Evolutionary conservation across 306 rosid genomes (phyloP).

Genomic region (Cucurbita maxima): DNA sequence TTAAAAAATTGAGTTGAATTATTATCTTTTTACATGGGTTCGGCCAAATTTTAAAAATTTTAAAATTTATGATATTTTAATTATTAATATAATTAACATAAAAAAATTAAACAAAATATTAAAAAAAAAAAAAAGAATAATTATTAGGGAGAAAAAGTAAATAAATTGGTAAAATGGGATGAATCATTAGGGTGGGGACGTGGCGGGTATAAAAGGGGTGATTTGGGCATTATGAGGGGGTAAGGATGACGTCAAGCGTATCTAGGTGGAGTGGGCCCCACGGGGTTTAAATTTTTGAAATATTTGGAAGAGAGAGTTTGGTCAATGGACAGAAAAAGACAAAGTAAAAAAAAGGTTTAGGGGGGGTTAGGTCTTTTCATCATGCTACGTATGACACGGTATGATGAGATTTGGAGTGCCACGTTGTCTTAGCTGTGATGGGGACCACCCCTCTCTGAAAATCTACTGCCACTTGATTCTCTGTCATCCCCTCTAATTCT

Average conservation of each 20-base stretch:
- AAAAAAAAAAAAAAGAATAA: not conserved
- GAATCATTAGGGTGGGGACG: not conserved
- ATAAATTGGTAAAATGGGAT: not conserved
- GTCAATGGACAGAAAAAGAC: not conserved
- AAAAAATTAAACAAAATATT: too few species aligned
- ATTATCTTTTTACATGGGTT: too few species aligned
- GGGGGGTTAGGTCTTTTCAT: not conserved
- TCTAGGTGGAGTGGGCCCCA: not conserved
- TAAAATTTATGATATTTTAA: too few species aligned
- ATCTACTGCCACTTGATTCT: slow-evolving; percentile 5
- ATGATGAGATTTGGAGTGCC: not conserved
- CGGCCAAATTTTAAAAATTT: too few species aligned
- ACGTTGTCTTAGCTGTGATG: not conserved
- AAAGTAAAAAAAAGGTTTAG: not conserved
- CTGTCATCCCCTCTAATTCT: slow-evolving; percentile 1
- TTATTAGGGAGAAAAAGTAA: not conserved
- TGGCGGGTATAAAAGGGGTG: not conserved
- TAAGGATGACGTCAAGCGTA: slow-evolving; percentile 8
- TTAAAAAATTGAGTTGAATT: too few species aligned
- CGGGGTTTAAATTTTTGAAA: not conserved
- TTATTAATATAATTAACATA: too few species aligned
- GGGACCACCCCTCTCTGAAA: slow-evolving; percentile 8
- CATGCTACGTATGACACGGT: slow-evolving; percentile 4
- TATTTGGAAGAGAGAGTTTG: not conserved
- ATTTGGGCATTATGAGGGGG: not conserved